A percentile compares a stretch with the other conserved stretches of the same genome.
These are phyloP conservation scores for Lavandula angustifolia DNA, from an alignment of 257 asterid genomes.

Conservation along the genomic window DNA sequence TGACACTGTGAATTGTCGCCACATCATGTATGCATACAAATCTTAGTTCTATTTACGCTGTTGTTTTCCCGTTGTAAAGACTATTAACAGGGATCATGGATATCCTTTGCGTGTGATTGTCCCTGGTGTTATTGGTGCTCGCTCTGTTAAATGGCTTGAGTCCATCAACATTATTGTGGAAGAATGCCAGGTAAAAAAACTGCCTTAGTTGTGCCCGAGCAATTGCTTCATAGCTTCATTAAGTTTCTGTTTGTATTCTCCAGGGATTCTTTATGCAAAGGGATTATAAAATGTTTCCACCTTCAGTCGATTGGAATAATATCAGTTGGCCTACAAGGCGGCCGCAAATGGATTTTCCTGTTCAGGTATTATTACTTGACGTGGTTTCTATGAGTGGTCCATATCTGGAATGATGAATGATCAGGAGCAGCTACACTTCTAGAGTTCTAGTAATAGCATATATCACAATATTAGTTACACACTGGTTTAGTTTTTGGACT, in stretches of 20 bases:
- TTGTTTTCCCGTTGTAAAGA: conserved; percentile 41
- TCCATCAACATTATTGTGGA: conserved; percentile 73
- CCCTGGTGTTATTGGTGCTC: conserved; percentile 99
- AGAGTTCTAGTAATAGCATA: not conserved
- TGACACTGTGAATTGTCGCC: not conserved
- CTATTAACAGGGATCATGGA: conserved; percentile 96
- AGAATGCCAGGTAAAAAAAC: conserved; percentile 75
- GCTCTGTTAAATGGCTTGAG: conserved; percentile 98
- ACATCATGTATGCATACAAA: not conserved
- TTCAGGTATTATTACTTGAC: conserved; percentile 64
- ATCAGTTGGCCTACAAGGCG: conserved; percentile 90
- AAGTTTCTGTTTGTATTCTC: conserved; percentile 32
- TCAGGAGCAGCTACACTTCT: conserved; percentile 5
- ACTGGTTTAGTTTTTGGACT: conserved; percentile 14
- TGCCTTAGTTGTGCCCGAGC: conserved; percentile 22
- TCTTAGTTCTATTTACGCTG: conserved; percentile 13
- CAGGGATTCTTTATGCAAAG: conserved; percentile 97
- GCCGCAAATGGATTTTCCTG: conserved; percentile 92
- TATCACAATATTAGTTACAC: not conserved
- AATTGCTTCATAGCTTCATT: conserved; percentile 24
- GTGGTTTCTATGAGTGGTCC: conserved; percentile 4
- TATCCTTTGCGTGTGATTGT: conserved; percentile 95
- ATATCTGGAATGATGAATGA: conserved; percentile 12
- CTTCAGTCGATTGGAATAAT: conserved; percentile 94
- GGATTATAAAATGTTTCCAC: conserved; percentile 99